Evolutionary conservation across 202 grass and related monocot genomes (phyloP), one percentile per base, ranked within the genome.

Genomic region (Cymbopogon flexuosus): DNA sequence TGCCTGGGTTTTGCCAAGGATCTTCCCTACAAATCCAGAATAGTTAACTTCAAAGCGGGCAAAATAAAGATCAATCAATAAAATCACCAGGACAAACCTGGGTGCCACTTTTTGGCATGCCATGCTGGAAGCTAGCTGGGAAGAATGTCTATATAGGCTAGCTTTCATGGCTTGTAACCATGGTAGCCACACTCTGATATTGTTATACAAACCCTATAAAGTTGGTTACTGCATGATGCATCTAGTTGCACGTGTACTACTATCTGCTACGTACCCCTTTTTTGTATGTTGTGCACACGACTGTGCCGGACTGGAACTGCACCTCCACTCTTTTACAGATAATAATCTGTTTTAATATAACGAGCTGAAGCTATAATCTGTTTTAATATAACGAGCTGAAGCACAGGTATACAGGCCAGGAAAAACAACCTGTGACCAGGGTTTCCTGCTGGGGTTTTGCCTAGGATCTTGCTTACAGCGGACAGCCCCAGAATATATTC

Each of bases 391-490:
- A 49, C 9, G 34, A 51, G 16, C 42, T 16, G 57, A 73, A 52
- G 4, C 58, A 5, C 42, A 51, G 27, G 16, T 72, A 64, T 56
- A 43, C 30, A 42, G 23, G 66, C 46, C 19, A 78, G 64, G 29
- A 75, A 62, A 81, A 81, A 76, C 77, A 71, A 89, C 71, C 56
- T 77, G 77, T 89, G 70, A 14, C 34, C 75, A 80, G 42, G 51
- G 33, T 54, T 62, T 73, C 15, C 23, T 80, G 81, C n/a, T 74
- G 70, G 43, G 56, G 16, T 31, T 66, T 9, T 85, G 78, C 58
- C 82, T 33, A 66, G 77, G 78, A 85, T 85, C 72, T 85, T 57
- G 10, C 45, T 72, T 59, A 54, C 73, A 82, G 36, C 35, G 5
- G 35, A 37, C 35, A 37, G 10, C 21, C 31, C 37, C 72, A 61